Evolutionary conservation across 176 grass and related monocot species (phyloP).

Genomic region (Bonia amplexicaulis): DNA sequence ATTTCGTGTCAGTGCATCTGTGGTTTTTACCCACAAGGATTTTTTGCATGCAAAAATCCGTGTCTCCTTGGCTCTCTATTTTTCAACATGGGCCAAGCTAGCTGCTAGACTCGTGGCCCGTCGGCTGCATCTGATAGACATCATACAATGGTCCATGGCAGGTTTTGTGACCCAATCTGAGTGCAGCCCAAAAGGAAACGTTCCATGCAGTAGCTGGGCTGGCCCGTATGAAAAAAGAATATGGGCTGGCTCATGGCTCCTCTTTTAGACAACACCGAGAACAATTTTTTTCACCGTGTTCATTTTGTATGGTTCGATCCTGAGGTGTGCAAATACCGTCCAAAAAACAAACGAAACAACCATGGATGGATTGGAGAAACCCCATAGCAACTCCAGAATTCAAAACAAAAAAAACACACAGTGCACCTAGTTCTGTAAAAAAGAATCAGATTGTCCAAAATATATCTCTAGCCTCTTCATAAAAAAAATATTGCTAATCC

Average conservation of each 20-base stretch:
- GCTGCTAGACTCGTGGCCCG: too few species aligned
- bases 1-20: rapidly evolving
- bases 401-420: neutral
- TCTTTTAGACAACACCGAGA: neutral
- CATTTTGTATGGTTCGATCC: too few species aligned
- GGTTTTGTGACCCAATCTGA: neutral
- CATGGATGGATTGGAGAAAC: neutral
- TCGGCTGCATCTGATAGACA: neutral
- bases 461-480: neutral
- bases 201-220: neutral
- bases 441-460: neutral
- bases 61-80: too few species aligned
- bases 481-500: neutral
- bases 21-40: too few species aligned
- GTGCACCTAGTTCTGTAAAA: neutral
- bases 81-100: neutral
- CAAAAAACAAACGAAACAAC: neutral
- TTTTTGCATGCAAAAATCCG: too few species aligned
- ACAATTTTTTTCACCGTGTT: neutral
- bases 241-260: neutral
- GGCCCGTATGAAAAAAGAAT: neutral
- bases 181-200: neutral
- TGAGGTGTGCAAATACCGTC: too few species aligned
- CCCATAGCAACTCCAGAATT: neutral
- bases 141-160: neutral